Evolutionary conservation across 345 rosid species (phyloP).

Genomic region (Citrus sp.): DNA sequence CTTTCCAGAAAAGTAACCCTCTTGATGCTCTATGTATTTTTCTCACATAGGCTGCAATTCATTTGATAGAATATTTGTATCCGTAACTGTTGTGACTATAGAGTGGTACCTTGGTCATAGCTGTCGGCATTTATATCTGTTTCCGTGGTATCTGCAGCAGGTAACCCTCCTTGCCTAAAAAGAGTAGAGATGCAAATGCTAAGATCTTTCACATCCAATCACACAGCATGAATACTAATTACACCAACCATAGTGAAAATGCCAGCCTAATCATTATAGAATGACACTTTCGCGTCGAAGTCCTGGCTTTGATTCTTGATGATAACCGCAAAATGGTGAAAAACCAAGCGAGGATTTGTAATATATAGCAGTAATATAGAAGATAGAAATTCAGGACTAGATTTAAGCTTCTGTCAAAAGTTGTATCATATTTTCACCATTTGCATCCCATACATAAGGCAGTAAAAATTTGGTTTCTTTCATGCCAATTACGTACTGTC

Average conservation of each 20-base stretch:
- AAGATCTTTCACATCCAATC: background rate
- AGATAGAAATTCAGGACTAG: background rate
- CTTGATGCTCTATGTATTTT: background rate
- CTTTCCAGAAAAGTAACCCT: background rate
- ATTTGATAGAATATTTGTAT: background rate
- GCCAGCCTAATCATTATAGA: background rate
- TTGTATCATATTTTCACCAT: background rate
- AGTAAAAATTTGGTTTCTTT: background rate
- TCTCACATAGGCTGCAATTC: background rate
- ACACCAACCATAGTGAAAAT: background rate
- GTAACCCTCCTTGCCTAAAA: constrained; percentile 23
- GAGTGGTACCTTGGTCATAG: constrained; percentile 21
- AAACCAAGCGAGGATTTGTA: no score
- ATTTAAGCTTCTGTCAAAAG: background rate
- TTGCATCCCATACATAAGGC: background rate
- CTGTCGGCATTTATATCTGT: background rate
- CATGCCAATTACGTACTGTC: background rate
- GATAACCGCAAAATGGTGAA: no score
- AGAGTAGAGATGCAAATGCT: constrained; percentile 11
- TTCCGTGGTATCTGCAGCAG: constrained; percentile 7
- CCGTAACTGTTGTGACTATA: background rate
- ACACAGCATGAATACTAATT: background rate
- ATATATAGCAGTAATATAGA: no score
- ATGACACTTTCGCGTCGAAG: background rate
- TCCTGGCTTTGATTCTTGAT: background rate